Evolutionary conservation across 345 rosid species (phyloP).

Genomic region (Gossypium ekmanianum): DNA sequence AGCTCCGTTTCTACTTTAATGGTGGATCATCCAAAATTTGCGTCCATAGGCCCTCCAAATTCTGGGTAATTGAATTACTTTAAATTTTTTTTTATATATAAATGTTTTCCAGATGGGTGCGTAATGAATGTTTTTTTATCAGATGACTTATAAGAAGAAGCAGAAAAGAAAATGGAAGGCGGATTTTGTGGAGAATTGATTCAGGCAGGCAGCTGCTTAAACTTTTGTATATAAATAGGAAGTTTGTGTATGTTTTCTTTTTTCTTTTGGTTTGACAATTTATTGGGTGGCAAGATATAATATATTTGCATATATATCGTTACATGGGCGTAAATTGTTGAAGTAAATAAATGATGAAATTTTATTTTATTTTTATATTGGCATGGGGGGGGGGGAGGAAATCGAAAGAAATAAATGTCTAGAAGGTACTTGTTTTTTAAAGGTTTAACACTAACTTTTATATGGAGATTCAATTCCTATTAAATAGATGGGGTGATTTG

Average conservation of each 20-base stretch:
- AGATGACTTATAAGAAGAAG: constrained; percentile 5
- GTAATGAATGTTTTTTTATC: not conserved
- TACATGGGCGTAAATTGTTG: constrained; percentile 24
- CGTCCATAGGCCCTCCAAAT: not conserved
- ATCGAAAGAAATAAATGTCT: too few relatives aligned
- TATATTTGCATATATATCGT: constrained; percentile 3
- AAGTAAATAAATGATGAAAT: constrained; percentile 25
- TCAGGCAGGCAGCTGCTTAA: constrained; percentile 23
- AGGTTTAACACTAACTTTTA: too few relatives aligned
- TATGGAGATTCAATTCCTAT: too few relatives aligned
- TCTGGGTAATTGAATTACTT: not conserved
- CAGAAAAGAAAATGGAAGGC: constrained; percentile 7
- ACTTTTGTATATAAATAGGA: constrained; percentile 46
- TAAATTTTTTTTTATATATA: not conserved
- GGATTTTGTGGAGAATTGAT: constrained; percentile 19
- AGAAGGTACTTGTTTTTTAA: too few relatives aligned
- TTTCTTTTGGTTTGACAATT: constrained; percentile 4
- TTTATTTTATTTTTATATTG: not conserved
- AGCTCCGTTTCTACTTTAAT: not conserved
- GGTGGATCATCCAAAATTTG: not conserved
- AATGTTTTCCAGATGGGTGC: not conserved
- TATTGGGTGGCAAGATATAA: constrained; percentile 19
- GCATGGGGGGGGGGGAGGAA: too few relatives aligned
- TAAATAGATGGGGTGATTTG: too few relatives aligned
- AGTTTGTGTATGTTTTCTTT: constrained; percentile 1